Evolutionary conservation across 2,329 filamentous ascomycete genomes (phyloP), one percentile per base, ranked within the genome.

Genomic region (Nemania sp.): DNA sequence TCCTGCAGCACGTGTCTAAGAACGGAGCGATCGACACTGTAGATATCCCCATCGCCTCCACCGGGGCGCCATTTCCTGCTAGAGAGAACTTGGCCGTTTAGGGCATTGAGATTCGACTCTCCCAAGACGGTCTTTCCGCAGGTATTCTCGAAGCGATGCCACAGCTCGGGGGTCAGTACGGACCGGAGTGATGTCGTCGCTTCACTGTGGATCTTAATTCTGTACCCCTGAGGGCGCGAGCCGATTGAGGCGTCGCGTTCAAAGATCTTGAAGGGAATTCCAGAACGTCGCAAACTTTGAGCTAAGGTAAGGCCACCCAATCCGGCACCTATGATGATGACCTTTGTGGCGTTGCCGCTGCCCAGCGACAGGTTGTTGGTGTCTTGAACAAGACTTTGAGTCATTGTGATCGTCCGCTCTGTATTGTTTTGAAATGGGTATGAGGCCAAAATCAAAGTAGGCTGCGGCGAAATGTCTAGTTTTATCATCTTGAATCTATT

Each of bases 301-400:
- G 79, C 79, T 1, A 81, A 74, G 26, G 73, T 73, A 1, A 81
- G 72, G 2, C 80, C 80, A 20, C 76, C 76, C 15, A 81, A 70
- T 6, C 80, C 80, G 26, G 72, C 78, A 13, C 80, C 80, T 20
- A 79, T 72, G 51, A 81, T 81, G 27, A 82, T 74, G 26, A 81
- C 41, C 18, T 45, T 45, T 3, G 41, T 45, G 15, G 41, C 41
- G 18, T 5, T 65, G 27, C 29, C 51, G 53, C 41, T 45, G 54
- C 41, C 38, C n/a, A 57, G 22, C 5, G 41, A 45, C 41, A 45
- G 41, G 41, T 45, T 45, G 41, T 18, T 45, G 41, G 41, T 45
- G 15, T 15, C 41, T n/a, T 45, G 10, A 45, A 45, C 18, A 8
- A 45, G 15, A 45, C n/a, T 2, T 45, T 20, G 41, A n/a, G 5